Conservation (phyloP, 371 early-diverging fungal species). For the Zychaea mexicana region DNA sequence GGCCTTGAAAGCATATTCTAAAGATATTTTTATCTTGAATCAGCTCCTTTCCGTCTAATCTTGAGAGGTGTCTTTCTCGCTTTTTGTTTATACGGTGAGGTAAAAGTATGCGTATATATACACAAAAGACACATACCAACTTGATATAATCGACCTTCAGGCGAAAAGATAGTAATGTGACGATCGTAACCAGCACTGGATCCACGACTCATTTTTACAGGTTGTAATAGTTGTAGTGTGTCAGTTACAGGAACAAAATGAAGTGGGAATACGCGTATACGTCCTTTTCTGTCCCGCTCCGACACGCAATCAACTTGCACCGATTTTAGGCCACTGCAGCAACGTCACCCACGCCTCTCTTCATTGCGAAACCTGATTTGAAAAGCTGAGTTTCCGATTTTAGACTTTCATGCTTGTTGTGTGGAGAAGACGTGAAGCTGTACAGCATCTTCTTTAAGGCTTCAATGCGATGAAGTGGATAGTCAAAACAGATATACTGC, state of each 20-base stretch:
- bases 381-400: too few species aligned
- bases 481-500: too few species aligned
- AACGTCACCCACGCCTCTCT: too few species aligned
- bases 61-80: not conserved
- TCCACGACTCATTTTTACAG: conserved; percentile 66
- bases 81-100: not conserved
- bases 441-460: too few species aligned
- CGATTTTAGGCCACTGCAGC: too few species aligned
- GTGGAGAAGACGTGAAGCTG: too few species aligned
- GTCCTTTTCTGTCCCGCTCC: not conserved
- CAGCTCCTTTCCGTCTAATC: not conserved
- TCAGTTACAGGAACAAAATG: conserved; percentile 1
- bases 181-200: conserved; percentile 94
- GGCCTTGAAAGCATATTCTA: conserved; percentile 99
- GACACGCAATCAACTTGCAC: conserved; percentile 12
- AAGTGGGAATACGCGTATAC: not conserved
- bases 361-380: too few species aligned
- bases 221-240: not conserved
- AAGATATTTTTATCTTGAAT: not conserved
- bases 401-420: too few species aligned
- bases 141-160: conserved; percentile 98
- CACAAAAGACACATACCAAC: conserved; percentile 88
- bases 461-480: too few species aligned
- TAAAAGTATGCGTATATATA: not conserved
- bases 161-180: conserved; percentile 98